A percentile compares a stretch with the other conserved stretches of the same genome.
Evolutionary conservation across 148 eudicot species (phyloP).

Genomic region (Camellia granthamiana): DNA sequence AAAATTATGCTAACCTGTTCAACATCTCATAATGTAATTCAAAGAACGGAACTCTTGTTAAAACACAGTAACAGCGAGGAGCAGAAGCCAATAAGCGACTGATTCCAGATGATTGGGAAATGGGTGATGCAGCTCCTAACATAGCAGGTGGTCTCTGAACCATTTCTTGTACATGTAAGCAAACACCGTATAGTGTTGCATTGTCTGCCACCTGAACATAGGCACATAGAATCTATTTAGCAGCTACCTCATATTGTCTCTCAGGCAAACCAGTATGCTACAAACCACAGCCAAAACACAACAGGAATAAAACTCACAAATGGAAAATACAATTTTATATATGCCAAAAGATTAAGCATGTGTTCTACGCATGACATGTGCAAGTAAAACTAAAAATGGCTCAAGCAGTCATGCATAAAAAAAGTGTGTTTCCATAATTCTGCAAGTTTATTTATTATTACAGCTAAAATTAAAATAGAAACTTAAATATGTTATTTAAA

Average conservation of each 20-base stretch:
- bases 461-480: background rate
- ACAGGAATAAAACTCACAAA: constrained; percentile 1
- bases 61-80: constrained; percentile 92
- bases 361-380: background rate
- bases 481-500: background rate
- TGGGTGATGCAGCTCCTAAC: constrained; percentile 49
- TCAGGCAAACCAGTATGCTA: constrained; percentile 5
- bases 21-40: constrained; percentile 92
- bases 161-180: constrained; percentile 88
- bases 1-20: constrained; percentile 57
- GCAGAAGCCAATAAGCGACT: constrained; percentile 82
- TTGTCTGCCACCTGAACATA: constrained; percentile 78
- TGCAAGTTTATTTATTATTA: background rate
- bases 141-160: constrained; percentile 86
- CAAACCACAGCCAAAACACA: constrained; percentile 1
- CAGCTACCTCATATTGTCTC: constrained; percentile 14
- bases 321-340: background rate
- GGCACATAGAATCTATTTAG: constrained; percentile 22
- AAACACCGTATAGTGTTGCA: constrained; percentile 91
- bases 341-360: background rate
- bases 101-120: constrained; percentile 47
- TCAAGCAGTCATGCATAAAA: background rate
- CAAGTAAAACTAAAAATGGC: background rate
- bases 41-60: constrained; percentile 92
- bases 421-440: background rate